Base-by-base conservation (phyloP, 169 alveolate species). In the Plasmodium inui region DNA sequence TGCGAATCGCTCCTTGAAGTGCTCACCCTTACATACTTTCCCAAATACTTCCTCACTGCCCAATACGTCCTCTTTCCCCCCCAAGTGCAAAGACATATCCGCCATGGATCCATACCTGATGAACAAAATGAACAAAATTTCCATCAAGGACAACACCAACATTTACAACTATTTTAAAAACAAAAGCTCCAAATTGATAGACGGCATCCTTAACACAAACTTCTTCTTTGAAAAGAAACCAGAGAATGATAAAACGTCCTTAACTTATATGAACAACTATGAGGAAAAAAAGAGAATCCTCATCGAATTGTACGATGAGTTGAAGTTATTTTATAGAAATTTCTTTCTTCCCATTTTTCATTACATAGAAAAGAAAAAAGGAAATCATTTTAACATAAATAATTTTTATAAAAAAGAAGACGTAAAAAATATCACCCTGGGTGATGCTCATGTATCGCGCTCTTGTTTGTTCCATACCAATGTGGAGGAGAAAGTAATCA, bases 161-260 rank as follows among this genome's bases (percentile, higher is more conserved):
- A 57, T 88, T 26, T 88, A 88, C 41, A 79, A 79, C 55, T 88
- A 88, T 46, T 88, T 88, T 79, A 88, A 88, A 79, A 88, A 88
- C 34, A 78, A 30, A 26, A 57, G 90, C 46, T 88, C 74, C 72
- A 32, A 53, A 22, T 26, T 78, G 71, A 73, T 88, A 79, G 83
- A 88, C 34, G 57, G 10, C 50, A 88, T 88, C 14, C 76, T 88
- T 19, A 80, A 88, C 44, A 28, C 73, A 6, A 88, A 88, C 30
- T 0, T 88, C 28, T 88, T 80, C 72, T 55, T 55, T 32, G 94
- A 88, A 61, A 37, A 57, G 17, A 80, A 67, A 17, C 17, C 53
- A 61, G 83, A 88, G 22, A 70, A 88, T 88, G 82, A 88, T 53
- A 74, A 86, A 19, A 86, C 44, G 17, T 74, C 73, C 50, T 32